Evolutionary conservation across 306 rosid genomes (phyloP).

Genomic region (Acacia acuminata): DNA sequence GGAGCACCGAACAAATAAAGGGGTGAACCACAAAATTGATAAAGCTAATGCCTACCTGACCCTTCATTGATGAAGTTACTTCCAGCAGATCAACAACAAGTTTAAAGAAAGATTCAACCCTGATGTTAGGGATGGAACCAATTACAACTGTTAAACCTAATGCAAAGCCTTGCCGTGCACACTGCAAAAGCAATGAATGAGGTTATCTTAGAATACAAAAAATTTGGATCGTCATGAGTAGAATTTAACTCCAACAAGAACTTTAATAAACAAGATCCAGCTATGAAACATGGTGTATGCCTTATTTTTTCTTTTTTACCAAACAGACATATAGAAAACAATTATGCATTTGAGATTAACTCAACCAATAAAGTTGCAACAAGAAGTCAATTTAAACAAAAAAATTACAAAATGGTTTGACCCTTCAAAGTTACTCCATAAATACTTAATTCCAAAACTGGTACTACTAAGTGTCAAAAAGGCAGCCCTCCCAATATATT

Average conservation of each 20-base stretch:
- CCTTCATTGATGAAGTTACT: slow-evolving; percentile 92
- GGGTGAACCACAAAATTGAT: slow-evolving; percentile 12
- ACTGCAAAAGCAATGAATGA: slow-evolving; percentile 58
- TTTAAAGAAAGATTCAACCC: slow-evolving; percentile 77
- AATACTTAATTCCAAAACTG: background rate
- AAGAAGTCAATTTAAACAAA: background rate
- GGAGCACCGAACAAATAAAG: slow-evolving; percentile 16
- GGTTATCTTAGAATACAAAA: background rate
- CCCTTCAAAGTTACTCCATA: background rate
- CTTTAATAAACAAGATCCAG: background rate
- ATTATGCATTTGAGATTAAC: background rate
- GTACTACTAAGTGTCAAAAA: background rate
- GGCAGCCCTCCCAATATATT: background rate
- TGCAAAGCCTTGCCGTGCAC: slow-evolving; percentile 95
- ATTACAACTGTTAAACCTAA: slow-evolving; percentile 67
- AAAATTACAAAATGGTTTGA: background rate
- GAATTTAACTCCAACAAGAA: background rate
- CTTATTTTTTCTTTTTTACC: background rate
- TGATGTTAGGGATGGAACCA: slow-evolving; percentile 48
- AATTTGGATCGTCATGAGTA: background rate
- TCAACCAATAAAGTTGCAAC: background rate
- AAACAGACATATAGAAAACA: background rate
- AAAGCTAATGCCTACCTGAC: slow-evolving; percentile 62
- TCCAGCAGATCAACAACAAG: slow-evolving; percentile 75
- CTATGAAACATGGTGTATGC: slow-evolving; percentile 6